phyloP scores from a whole-genome alignment of 768 basidiomycete genomes.

The Candolleomyces aberdarensis region DNA sequence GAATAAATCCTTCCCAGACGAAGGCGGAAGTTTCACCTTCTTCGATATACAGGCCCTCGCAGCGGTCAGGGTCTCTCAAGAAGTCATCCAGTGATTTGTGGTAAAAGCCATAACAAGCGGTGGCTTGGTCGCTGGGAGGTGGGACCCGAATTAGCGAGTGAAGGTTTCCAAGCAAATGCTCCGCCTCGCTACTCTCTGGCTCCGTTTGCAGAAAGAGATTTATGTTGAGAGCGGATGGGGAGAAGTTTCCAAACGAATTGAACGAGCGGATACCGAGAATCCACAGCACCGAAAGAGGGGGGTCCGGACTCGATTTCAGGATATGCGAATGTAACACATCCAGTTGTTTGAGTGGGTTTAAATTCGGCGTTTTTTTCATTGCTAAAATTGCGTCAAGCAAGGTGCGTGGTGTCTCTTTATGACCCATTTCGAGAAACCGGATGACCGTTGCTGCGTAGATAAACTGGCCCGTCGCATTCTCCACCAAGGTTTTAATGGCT shows the following conservation, averaged over 20 bases:
- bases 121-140: no score
- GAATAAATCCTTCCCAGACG: no score
- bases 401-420: constrained; percentile 7
- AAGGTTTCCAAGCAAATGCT: background rate
- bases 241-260: background rate
- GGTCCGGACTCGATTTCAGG: background rate
- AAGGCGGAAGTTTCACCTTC: no score
- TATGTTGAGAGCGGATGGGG: no score
- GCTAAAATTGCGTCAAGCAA: constrained; percentile 4
- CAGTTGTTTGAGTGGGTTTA: background rate
- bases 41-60: no score
- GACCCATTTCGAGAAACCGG: constrained; percentile 3
- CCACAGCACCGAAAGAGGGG: no score
- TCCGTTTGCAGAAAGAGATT: background rate
- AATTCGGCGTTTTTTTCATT: background rate
- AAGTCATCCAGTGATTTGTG: background rate
- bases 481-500: background rate
- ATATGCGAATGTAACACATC: constrained; percentile 2
- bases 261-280: background rate
- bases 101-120: background rate
- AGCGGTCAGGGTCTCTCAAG: background rate
- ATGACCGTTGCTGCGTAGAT: constrained; percentile 15
- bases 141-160: background rate
- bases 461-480: constrained; percentile 12
- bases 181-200: background rate